Evolutionary conservation across 176 grass and related monocot genomes (phyloP), one percentile per base, ranked within the genome.

Genomic region (Avena insularis): DNA sequence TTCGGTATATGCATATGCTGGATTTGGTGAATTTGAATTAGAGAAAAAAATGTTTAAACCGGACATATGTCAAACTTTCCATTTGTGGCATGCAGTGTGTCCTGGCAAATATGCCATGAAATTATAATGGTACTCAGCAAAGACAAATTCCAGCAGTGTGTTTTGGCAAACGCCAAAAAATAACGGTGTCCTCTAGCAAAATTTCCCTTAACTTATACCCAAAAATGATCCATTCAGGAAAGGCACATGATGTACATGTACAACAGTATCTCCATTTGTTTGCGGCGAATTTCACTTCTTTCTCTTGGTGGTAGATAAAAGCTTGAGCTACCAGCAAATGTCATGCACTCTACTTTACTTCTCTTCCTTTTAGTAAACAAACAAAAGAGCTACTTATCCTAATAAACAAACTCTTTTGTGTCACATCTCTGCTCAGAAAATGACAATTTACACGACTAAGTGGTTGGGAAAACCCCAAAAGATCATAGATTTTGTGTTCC

Each of bases 381-480:
- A 75, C 1, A 14, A 83, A 35, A 0, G n/a, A 66, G 48, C 9
- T 60, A 12, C 16, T 64, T 48, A 80, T 66, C 20, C 17, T 23
- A 10, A 76, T 57, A 1, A 21, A 27, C 4, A 80, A 48, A 55
- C 70, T 20, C 25, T 21, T 66, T 75, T 43, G 29, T 35, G 49
- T 78, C 71, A 54, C 71, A 62, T 90, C 53, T 90, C 43, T 73
- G 4, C 10, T 71, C 50, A 33, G 84, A 61, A 71, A 63, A 81
- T 13, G 88, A 78, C 79, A 83, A 33, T 57, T 5, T 64, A 9
- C 27, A 56, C 14, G 86, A 62, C 82, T 5, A 31, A 83, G 83
- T 12, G 70, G 79, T 62, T 69, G 23, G 1, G 59, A n/a, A 53
- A 81, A 31, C 33, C 46, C 2, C 6, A 46, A 20, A 86, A 90